phyloP scores from a whole-genome alignment of 2,329 filamentous ascomycete genomes.

The Fusarium sp. region DNA sequence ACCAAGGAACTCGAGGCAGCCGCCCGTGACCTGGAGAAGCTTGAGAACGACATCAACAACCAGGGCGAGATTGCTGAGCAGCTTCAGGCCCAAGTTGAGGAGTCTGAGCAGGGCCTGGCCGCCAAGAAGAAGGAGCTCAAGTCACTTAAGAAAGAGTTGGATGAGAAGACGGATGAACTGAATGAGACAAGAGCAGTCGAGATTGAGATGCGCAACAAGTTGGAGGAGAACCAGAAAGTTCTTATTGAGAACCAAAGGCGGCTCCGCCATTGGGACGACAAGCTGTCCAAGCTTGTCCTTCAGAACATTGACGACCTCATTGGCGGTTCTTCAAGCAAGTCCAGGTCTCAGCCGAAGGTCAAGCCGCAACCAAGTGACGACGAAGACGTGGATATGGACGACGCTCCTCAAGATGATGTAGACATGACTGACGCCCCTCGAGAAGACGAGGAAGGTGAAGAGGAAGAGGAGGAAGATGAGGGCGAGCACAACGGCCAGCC shows the following conservation, averaged over 20 bases:
- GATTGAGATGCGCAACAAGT: conserved; percentile 98
- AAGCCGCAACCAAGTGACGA: conserved; percentile 43
- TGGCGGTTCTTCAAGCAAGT: conserved; percentile 49
- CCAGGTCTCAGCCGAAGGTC: conserved; percentile 41
- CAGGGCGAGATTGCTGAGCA: conserved; percentile 82
- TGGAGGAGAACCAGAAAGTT: conserved; percentile 95
- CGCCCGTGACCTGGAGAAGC: conserved; percentile 77
- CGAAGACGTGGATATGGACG: conserved; percentile 50
- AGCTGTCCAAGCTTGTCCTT: conserved; percentile 83
- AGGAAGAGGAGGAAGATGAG: conserved; percentile 40
- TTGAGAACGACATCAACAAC: conserved; percentile 82
- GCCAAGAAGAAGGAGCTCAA: conserved; percentile 85
- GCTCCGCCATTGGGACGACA: conserved; percentile 88
- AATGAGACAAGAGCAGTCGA: conserved; percentile 91
- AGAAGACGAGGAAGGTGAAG: conserved; percentile 47
- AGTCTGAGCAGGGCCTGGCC: conserved; percentile 82
- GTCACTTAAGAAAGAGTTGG: conserved; percentile 84
- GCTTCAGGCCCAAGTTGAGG: conserved; percentile 78
- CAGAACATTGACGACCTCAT: conserved; percentile 82
- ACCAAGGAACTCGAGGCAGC: conserved; percentile 82
- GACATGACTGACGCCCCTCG: conserved; percentile 45
- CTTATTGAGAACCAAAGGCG: conserved; percentile 88
- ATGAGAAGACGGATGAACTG: conserved; percentile 85
- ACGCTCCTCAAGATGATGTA: conserved; percentile 45
- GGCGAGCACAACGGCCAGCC: conserved; percentile 49